phyloP scores from a whole-genome alignment of 2,329 filamentous ascomycete species.

The Talaromyces marneffei region DNA sequence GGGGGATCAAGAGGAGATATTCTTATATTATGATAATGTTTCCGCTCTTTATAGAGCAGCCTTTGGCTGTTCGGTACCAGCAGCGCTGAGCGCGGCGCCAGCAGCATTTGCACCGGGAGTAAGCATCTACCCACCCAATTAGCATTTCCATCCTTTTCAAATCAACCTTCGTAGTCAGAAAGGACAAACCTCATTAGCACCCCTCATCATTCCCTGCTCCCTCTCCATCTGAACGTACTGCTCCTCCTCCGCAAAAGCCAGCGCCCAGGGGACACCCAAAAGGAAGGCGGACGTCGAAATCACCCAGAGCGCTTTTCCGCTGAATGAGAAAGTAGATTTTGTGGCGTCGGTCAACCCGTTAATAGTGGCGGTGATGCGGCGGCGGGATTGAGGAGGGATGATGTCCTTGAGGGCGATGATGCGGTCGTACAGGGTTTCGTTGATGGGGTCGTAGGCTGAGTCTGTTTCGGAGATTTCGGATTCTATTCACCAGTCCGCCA shows the following conservation, averaged over 20 bases:
- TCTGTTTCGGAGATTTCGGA: constrained; percentile 74
- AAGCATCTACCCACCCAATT: constrained; percentile 32
- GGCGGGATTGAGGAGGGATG: constrained; percentile 65
- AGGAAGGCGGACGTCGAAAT: constrained; percentile 83
- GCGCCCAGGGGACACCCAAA: constrained; percentile 84
- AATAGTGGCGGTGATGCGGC: constrained; percentile 58
- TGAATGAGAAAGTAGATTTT: constrained; percentile 52
- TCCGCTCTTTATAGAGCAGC: constrained; percentile 9
- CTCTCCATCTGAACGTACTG: constrained; percentile 96
- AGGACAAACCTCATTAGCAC: constrained; percentile 66
- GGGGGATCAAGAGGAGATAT: too few species aligned
- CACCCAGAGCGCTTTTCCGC: constrained; percentile 85
- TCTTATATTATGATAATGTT: neutral
- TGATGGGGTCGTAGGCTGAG: constrained; percentile 57
- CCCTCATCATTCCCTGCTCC: constrained; percentile 92
- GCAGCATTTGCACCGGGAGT: constrained; percentile 29
- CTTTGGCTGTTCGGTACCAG: constrained; percentile 8
- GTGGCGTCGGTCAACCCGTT: constrained; percentile 41
- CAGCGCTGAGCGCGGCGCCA: constrained; percentile 9
- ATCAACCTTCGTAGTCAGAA: too few species aligned
- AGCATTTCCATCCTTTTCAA: too few species aligned
- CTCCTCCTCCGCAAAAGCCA: constrained; percentile 93
- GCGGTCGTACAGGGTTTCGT: constrained; percentile 60
- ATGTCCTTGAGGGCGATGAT: constrained; percentile 70
- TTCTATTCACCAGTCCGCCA: constrained; percentile 45